phyloP scores from a whole-genome alignment of 2,329 filamentous ascomycete genomes.

The Epichloe elymi region DNA sequence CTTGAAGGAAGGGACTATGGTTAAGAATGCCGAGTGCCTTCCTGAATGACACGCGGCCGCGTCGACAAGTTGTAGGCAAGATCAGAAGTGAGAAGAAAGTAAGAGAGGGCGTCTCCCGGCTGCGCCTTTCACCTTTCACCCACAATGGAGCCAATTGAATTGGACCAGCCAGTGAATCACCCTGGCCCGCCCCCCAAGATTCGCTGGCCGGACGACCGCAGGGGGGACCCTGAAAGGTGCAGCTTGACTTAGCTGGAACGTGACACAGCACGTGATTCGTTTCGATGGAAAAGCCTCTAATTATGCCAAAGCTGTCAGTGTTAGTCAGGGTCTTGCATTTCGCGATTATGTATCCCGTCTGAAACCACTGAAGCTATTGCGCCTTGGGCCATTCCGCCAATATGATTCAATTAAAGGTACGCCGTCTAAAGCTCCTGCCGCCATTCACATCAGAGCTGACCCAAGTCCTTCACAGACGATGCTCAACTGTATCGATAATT shows the following conservation, averaged over 20 bases:
- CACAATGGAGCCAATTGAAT: conserved; percentile 3
- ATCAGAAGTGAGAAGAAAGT: conserved; percentile 2
- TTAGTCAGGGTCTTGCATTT: not conserved
- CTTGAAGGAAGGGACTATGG: not conserved
- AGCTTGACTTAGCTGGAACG: not conserved
- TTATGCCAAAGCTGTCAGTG: not conserved
- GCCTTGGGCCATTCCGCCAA: conserved; percentile 21
- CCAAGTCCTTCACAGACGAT: conserved; percentile 52
- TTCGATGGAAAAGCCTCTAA: not conserved
- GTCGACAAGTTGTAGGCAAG: conserved; percentile 1
- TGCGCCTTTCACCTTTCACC: not conserved
- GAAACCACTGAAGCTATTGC: conserved; percentile 6
- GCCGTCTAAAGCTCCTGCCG: not conserved
- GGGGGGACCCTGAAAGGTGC: not conserved
- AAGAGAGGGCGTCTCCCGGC: conserved; percentile 1
- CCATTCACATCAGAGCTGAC: not conserved
- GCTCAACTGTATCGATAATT: conserved; percentile 99
- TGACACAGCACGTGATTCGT: conserved; percentile 3
- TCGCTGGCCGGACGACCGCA: conserved; percentile 19
- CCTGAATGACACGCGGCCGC: not conserved
- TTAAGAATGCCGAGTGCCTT: not conserved
- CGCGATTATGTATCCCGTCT: not conserved
- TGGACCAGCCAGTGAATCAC: not conserved
- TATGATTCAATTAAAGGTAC: conserved; percentile 88
- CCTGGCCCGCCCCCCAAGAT: conserved; percentile 13